Evolutionary conservation across 208 protist species (phyloP).

Genomic region (Angomonas ambiguus): DNA sequence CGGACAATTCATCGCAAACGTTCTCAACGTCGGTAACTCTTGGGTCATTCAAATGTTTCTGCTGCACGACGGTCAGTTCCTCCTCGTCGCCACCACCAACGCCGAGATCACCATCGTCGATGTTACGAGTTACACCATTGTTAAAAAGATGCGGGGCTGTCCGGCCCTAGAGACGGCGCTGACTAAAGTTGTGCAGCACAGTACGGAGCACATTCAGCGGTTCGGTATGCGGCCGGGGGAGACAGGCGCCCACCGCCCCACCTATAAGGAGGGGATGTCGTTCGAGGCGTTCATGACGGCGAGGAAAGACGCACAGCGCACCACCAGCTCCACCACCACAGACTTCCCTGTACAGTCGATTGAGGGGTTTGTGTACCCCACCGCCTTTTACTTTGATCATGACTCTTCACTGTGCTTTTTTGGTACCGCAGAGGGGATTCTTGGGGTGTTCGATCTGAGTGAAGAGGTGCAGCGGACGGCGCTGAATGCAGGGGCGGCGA

Average conservation of each 20-base stretch:
- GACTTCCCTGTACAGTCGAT: constrained; percentile 50
- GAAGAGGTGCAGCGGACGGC: constrained; percentile 41
- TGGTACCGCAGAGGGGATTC: constrained; percentile 55
- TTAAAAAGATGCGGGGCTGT: constrained; percentile 81
- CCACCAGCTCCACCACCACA: constrained; percentile 25
- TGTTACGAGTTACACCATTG: constrained; percentile 45
- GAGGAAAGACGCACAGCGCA: constrained; percentile 36
- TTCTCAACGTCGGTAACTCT: constrained; percentile 59
- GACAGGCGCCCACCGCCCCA: constrained; percentile 54
- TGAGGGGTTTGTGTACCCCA: constrained; percentile 70
- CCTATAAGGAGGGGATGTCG: constrained; percentile 28
- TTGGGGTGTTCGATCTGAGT: constrained; percentile 69
- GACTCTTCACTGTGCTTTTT: constrained; percentile 53
- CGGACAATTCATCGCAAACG: constrained; percentile 55
- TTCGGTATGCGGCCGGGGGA: constrained; percentile 75
- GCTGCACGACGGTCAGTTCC: constrained; percentile 62
- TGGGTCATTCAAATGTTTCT: constrained; percentile 78
- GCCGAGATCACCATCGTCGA: constrained; percentile 81
- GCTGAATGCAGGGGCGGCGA: constrained; percentile 40
- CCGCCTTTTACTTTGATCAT: constrained; percentile 46
- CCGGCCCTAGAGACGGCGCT: constrained; percentile 48
- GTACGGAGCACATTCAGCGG: constrained; percentile 41
- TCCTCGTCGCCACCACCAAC: constrained; percentile 74
- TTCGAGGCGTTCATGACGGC: constrained; percentile 35
- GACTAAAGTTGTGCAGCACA: constrained; percentile 45